phyloP scores from a whole-genome alignment of 2,329 filamentous ascomycete genomes.

The Polytolypa hystricis region DNA sequence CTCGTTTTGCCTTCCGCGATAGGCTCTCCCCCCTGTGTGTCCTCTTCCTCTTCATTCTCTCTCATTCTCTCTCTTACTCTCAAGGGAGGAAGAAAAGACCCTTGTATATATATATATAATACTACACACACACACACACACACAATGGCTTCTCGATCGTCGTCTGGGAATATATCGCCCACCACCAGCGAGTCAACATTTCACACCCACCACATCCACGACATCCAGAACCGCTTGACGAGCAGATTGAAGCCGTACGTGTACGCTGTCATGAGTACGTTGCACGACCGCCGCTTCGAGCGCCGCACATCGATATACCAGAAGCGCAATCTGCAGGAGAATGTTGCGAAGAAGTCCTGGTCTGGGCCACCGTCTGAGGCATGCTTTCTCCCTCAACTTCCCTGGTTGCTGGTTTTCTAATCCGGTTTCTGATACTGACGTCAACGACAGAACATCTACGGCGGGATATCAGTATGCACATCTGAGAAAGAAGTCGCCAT shows the following conservation, averaged over 20 bases:
- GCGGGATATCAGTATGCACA: conserved; percentile 27
- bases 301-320: conserved; percentile 24
- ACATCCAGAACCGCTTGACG: too few relatives aligned
- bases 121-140: background rate
- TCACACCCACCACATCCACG: too few relatives aligned
- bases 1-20: too few relatives aligned
- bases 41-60: too few relatives aligned
- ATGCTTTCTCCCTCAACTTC: too few relatives aligned
- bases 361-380: conserved; percentile 28
- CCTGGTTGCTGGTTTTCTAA: too few relatives aligned
- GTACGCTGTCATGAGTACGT: conserved; percentile 6
- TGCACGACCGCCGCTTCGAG: conserved; percentile 12
- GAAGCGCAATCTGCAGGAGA: conserved; percentile 22
- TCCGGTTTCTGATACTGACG: too few relatives aligned
- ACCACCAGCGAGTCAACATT: too few relatives aligned
- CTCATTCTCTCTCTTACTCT: too few relatives aligned
- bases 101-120: too few relatives aligned
- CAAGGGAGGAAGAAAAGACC: too few relatives aligned
- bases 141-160: background rate
- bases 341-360: conserved; percentile 26
- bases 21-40: too few relatives aligned
- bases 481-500: conserved; percentile 41
- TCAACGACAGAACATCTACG: conserved; percentile 36
- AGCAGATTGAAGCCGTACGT: conserved; percentile 10
- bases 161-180: background rate